phyloP scores from a whole-genome alignment of 768 basidiomycete species.

The Cubamyces lactineus region DNA sequence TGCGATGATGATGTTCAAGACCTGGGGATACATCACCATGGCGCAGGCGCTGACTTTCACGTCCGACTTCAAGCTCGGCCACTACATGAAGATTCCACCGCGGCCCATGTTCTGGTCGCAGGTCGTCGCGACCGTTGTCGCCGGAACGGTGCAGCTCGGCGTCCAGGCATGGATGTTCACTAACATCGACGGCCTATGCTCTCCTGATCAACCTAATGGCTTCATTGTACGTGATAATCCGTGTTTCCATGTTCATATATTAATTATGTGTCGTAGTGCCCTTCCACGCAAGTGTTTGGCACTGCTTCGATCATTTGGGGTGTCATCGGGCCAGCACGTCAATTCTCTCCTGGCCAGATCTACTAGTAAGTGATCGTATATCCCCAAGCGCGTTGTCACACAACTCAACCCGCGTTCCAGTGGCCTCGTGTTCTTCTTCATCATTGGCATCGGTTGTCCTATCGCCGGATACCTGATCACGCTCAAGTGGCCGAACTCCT shows the following conservation, averaged over 20 bases:
- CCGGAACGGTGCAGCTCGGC: conserved; percentile 67
- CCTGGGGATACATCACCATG: conserved; percentile 70
- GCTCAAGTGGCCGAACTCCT: conserved; percentile 64
- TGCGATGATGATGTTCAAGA: conserved; percentile 83
- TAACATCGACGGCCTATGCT: conserved; percentile 66
- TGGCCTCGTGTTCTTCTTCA: conserved; percentile 46
- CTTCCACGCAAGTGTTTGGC: conserved; percentile 62
- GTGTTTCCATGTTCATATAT: conserved; percentile 4
- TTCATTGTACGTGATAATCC: conserved; percentile 48
- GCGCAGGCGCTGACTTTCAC: conserved; percentile 67
- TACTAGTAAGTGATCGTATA: conserved; percentile 35
- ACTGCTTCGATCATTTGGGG: conserved; percentile 54
- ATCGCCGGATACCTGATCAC: conserved; percentile 47
- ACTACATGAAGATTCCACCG: conserved; percentile 72
- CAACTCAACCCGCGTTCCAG: conserved; percentile 17
- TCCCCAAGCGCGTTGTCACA: not conserved
- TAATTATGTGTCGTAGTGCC: conserved; percentile 45
- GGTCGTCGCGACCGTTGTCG: conserved; percentile 58
- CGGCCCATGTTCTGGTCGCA: conserved; percentile 48
- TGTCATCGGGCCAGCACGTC: conserved; percentile 44
- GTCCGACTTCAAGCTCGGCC: conserved; percentile 76
- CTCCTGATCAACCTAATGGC: conserved; percentile 52
- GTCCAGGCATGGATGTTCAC: conserved; percentile 70
- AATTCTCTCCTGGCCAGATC: conserved; percentile 41
- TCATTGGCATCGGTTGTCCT: conserved; percentile 46